Conservation (phyloP, 1,284 basidiomycete genomes). For the Ustilago tritici region DNA sequence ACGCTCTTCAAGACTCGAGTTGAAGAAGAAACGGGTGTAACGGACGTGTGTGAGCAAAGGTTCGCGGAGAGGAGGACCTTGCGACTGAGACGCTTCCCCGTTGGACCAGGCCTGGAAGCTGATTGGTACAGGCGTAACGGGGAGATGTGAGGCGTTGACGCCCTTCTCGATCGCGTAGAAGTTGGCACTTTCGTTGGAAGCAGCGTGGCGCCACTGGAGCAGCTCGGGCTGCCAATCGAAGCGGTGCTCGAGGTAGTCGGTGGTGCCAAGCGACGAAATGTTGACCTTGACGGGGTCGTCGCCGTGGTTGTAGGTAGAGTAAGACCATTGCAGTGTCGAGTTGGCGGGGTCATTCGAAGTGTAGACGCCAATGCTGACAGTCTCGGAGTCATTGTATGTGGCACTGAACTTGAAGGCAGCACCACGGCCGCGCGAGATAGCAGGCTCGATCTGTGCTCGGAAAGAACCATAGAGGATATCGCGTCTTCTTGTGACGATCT, state of each 20-base stretch:
- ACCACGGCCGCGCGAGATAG: constrained; percentile 36
- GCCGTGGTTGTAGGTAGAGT: constrained; percentile 45
- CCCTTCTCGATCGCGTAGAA: constrained; percentile 40
- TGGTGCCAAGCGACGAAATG: constrained; percentile 45
- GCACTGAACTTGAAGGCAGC: constrained; percentile 53
- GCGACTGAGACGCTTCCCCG: constrained; percentile 50
- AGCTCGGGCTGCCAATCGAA: constrained; percentile 60
- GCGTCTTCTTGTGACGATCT: constrained; percentile 55
- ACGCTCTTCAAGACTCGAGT: constrained; percentile 57
- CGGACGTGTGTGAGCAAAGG: constrained; percentile 51
- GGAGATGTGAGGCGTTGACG: constrained; percentile 48
- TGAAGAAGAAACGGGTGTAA: constrained; percentile 65
- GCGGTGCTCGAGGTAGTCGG: constrained; percentile 53
- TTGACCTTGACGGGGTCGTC: constrained; percentile 48
- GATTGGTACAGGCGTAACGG: constrained; percentile 47
- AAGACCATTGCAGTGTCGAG: constrained; percentile 54
- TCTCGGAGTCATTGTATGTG: constrained; percentile 55
- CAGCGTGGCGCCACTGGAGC: constrained; percentile 55
- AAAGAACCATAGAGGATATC: constrained; percentile 65
- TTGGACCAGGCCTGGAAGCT: constrained; percentile 59
- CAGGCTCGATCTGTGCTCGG: constrained; percentile 53
- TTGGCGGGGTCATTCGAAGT: constrained; percentile 45
- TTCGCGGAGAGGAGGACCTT: constrained; percentile 49
- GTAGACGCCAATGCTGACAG: constrained; percentile 47
- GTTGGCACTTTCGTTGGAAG: constrained; percentile 41